Evolutionary conservation across 2,329 filamentous ascomycete species (phyloP).

Genomic region (Clonostachys rosea): DNA sequence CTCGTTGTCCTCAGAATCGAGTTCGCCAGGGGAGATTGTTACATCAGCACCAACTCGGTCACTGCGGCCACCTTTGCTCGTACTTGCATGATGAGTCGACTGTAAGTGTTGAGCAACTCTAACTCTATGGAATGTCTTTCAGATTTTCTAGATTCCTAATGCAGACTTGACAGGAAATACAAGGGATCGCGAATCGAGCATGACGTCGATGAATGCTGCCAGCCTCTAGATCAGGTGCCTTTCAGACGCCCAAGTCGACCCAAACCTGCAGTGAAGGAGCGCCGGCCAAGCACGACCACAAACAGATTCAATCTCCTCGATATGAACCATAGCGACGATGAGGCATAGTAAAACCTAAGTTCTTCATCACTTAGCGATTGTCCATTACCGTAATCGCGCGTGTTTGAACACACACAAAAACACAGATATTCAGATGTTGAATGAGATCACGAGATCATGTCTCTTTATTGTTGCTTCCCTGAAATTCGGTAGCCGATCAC

Average conservation of each 20-base stretch:
- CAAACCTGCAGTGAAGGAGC: not conserved
- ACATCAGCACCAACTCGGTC: conserved; percentile 73
- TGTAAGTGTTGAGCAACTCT: conserved; percentile 26
- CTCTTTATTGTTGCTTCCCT: not conserved
- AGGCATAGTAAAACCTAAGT: too few species aligned
- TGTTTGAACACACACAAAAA: not conserved
- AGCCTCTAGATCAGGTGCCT: conserved; percentile 35
- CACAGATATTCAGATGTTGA: not conserved
- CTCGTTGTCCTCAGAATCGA: conserved; percentile 64
- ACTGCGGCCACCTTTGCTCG: conserved; percentile 70
- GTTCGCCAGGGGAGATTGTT: conserved; percentile 54
- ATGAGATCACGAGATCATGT: not conserved
- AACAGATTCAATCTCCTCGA: conserved; percentile 62
- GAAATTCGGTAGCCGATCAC: too few species aligned
- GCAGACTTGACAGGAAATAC: conserved; percentile 52
- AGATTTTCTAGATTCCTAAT: conserved; percentile 7
- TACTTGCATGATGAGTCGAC: conserved; percentile 69
- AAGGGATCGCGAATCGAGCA: conserved; percentile 68
- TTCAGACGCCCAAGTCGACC: not conserved
- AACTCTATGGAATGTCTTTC: not conserved
- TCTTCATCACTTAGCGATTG: too few species aligned
- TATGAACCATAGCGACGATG: conserved; percentile 31
- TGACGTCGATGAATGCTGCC: conserved; percentile 67
- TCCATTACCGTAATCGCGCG: too few species aligned
- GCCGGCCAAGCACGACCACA: conserved; percentile 3